Evolutionary conservation across 768 basidiomycete species (phyloP), one percentile per base, ranked within the genome.

Genomic region (Kwoniella heveanensis): DNA sequence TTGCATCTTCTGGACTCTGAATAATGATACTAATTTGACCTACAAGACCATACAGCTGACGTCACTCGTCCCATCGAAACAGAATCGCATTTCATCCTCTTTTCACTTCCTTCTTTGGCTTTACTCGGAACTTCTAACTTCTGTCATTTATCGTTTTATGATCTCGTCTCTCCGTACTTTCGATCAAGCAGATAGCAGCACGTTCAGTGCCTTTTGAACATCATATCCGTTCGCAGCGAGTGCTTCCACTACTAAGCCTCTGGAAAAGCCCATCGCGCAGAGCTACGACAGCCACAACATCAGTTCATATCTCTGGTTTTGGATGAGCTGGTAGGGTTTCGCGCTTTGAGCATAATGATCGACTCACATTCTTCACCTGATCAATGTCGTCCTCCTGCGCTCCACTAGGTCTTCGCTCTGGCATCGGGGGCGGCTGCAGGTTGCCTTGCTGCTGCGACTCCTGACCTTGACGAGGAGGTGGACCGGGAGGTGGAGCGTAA

Each of bases 191-290:
- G 49, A 48, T 64, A 94, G 80, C 62, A 93, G 80, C 66, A 85
- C 88, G 77, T 93, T 91, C 61, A 92, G 80, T 19, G 91, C 89
- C 73, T 83, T 86, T 70, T 83, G 87, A 37, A 95, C 85, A 77
- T 93, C 88, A 73, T 95, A 96, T 59, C 86, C 87, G 74, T 89
- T 83, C 61, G 85, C 87, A 79, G 95, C 94, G 6, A 98, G 83
- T 13, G 94, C 92, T 13, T 84, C 84, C 7, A 97, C 85, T 0
- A 91, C 90, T 76, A 93, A 88, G 17, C 82, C 79, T 46, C 94
- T 85, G 65, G 85, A 88, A 83, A 98, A 97, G 25, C 95, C 95
- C 93, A 97, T 96, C 21, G 84, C 85, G 51, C 87, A 87, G 44
- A 98, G 82, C 74, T 89, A 87, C 73, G 87, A 22, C n/a, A n/a